Base-by-base conservation (phyloP, 768 basidiomycete species). In the Dacryopinax spathularia region DNA sequence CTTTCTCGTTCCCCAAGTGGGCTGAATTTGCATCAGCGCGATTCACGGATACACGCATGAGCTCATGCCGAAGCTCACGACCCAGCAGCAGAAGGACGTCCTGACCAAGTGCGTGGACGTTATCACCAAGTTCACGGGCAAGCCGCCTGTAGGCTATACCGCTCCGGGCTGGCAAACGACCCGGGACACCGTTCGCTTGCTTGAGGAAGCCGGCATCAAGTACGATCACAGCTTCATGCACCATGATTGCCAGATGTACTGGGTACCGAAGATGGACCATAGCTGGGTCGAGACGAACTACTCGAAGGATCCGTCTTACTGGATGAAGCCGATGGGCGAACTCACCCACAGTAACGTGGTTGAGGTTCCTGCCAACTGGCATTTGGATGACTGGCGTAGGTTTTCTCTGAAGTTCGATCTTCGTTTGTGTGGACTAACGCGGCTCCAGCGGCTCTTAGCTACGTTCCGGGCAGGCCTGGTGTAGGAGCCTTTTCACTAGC, bases 271-370 rank as follows among this genome's bases (percentile, higher is more conserved):
- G 48, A 56, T 56, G 48, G 48, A 56, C 18, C 48, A 56, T 22
- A 56, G 25, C 22, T 56, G 48, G 48, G 48, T 56, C 9, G 48
- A 56, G 48, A 56, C 48, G 25, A 29, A 56, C 25, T 56, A 56
- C 20, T 56, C 48, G 13, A 56, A 56, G 48, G 48, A 56, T 20
- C 48, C 48, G 7, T 56, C 48, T 7, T 31, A 56, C 48, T 56
- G 48, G 48, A 56, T 56, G 48, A 56, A 56, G 48, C 48, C 48
- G 48, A 56, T 56, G 48, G 48, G 48, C 25, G 48, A 56, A 20
- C 10, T 56, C 13, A 56, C 48, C 5, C 48, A 56, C 48, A 56
- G 48, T 29, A 29, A 56, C 20, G 25, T 56, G 15, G 48, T 56
- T 29, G 48, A 56, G 18, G 48, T 56, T 18, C 48, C 48, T 10